These are phyloP conservation scores for Wallacemonas sp. DNA, from an alignment of 208 protist species.

Conservation along the genomic window DNA sequence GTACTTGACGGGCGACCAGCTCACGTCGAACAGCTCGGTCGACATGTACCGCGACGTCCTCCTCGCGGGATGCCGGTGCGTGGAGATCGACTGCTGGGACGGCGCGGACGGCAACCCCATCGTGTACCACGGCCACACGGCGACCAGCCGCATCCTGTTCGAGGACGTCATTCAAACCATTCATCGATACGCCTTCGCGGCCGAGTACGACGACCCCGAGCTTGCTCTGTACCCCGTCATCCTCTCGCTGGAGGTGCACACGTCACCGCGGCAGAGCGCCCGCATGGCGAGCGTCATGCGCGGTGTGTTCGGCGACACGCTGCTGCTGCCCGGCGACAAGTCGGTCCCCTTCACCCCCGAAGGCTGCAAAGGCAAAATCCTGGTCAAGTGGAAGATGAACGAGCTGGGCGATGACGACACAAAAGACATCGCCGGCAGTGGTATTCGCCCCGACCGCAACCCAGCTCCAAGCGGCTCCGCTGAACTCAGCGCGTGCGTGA, in stretches of 20 bases:
- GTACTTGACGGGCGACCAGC: slow-evolving; percentile 91
- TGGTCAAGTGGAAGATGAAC: slow-evolving; percentile 62
- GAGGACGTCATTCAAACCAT: slow-evolving; percentile 51
- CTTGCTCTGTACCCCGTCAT: slow-evolving; percentile 53
- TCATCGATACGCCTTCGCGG: slow-evolving; percentile 47
- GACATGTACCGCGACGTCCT: slow-evolving; percentile 57
- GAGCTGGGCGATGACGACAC: slow-evolving; percentile 34
- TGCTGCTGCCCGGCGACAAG: slow-evolving; percentile 30
- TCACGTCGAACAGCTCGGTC: slow-evolving; percentile 42
- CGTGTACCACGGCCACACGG: slow-evolving; percentile 68
- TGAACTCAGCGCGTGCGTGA: slow-evolving; percentile 43
- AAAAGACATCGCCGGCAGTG: slow-evolving; percentile 40
- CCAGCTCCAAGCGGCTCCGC: slow-evolving; percentile 5
- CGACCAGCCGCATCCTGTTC: slow-evolving; percentile 66
- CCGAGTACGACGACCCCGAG: slow-evolving; percentile 8
- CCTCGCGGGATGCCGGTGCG: slow-evolving; percentile 49
- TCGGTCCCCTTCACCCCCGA: slow-evolving; percentile 39
- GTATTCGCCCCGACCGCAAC: slow-evolving; percentile 28
- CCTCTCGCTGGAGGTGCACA: slow-evolving; percentile 71
- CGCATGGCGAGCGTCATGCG: slow-evolving; percentile 45
- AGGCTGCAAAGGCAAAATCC: slow-evolving; percentile 36
- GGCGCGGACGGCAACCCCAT: slow-evolving; percentile 57
- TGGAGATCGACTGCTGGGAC: slow-evolving; percentile 74
- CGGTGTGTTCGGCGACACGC: slow-evolving; percentile 32
- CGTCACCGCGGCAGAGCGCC: slow-evolving; percentile 30